Percentiles rank a stretch among this genome's conserved stretches.
phyloP scores from a whole-genome alignment of 2,329 filamentous ascomycete species.

The Trichoderma sp. region DNA sequence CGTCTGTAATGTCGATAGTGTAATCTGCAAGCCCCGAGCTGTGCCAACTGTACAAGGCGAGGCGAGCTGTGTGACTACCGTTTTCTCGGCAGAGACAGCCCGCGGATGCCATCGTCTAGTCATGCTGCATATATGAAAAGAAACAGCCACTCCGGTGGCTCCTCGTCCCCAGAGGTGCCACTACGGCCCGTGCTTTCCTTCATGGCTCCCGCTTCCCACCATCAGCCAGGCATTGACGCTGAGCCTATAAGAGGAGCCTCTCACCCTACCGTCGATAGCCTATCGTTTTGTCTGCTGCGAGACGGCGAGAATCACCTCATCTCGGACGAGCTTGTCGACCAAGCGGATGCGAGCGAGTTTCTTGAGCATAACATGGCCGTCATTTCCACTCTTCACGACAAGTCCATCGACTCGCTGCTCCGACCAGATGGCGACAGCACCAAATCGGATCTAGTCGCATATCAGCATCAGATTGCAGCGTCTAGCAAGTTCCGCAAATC shows the following conservation, averaged over 20 bases:
- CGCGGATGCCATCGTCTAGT: neutral
- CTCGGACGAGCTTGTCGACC: neutral
- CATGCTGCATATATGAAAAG: neutral
- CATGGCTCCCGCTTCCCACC: neutral
- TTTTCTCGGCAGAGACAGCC: neutral
- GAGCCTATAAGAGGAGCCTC: neutral
- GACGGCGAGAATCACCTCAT: neutral
- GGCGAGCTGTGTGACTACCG: constrained; percentile 12
- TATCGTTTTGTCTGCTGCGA: neutral
- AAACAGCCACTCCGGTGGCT: neutral
- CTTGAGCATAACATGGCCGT: constrained; percentile 5
- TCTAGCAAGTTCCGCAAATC: constrained; percentile 1
- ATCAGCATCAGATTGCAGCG: neutral
- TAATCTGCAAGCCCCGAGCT: constrained; percentile 11
- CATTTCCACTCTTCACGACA: neutral
- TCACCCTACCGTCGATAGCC: neutral
- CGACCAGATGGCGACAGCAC: neutral
- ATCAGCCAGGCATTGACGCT: neutral
- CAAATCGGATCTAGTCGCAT: neutral
- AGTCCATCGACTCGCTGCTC: neutral
- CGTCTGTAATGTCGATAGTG: neutral
- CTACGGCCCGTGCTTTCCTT: neutral
- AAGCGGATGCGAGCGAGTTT: neutral
- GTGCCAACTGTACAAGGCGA: constrained; percentile 8
- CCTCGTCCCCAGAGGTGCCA: neutral